A percentile compares a stretch with the other conserved stretches of the same genome.
phyloP scores from a whole-genome alignment of 768 basidiomycete genomes.

The Megacollybia marginata region DNA sequence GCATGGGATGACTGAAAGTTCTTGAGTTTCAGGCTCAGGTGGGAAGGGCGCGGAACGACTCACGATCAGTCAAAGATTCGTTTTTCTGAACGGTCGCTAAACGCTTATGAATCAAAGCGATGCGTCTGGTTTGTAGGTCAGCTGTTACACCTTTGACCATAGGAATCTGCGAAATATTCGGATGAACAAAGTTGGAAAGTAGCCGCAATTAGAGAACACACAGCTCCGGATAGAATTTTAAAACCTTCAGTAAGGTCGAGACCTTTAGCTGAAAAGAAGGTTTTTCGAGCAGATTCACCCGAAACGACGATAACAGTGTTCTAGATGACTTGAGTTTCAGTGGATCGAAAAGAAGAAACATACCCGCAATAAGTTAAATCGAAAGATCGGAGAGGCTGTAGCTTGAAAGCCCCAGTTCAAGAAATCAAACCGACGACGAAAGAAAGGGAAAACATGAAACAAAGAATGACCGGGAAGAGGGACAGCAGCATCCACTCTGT shows the following conservation, averaged over 20 bases:
- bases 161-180: conserved; percentile 44
- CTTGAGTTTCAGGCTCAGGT: conserved; percentile 8
- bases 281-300: conserved; percentile 59
- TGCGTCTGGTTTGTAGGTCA: conserved; percentile 52
- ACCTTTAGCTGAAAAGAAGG: conserved; percentile 63
- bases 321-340: conserved; percentile 24
- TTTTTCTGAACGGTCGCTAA: conserved; percentile 57
- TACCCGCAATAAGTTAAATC: conserved; percentile 64
- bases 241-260: conserved; percentile 77
- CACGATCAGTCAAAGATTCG: conserved; percentile 52
- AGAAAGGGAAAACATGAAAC: conserved; percentile 59
- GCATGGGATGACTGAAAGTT: conserved; percentile 49
- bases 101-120: conserved; percentile 66
- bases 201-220: conserved; percentile 30
- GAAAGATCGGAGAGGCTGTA: conserved; percentile 58
- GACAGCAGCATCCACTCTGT: conserved; percentile 43
- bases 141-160: conserved; percentile 72
- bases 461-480: conserved; percentile 52
- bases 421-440: conserved; percentile 64
- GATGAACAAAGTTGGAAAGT: conserved; percentile 11
- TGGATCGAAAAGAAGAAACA: conserved; percentile 17
- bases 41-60: conserved; percentile 20
- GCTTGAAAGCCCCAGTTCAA: conserved; percentile 63
- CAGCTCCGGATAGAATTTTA: conserved; percentile 72
- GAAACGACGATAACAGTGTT: conserved; percentile 72